Conservation (phyloP, 2,329 filamentous ascomycete species). For the Penicillium sp. region DNA sequence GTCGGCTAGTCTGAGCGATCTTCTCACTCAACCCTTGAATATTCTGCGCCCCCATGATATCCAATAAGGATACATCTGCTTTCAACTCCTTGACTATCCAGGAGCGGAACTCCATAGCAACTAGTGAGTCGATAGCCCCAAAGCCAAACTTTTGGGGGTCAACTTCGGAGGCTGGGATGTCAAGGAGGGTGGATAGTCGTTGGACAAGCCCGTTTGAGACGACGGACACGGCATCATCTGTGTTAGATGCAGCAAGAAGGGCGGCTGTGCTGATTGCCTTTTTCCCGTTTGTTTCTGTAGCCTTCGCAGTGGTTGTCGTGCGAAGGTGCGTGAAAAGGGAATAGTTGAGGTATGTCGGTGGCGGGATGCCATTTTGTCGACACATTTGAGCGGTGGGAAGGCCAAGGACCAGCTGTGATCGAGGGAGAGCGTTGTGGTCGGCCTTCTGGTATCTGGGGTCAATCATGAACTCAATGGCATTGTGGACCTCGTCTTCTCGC, state of each 20-base stretch:
- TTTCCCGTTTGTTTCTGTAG: background rate
- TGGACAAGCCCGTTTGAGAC: slow-evolving; percentile 16
- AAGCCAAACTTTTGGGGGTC: slow-evolving; percentile 22
- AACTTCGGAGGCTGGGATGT: slow-evolving; percentile 24
- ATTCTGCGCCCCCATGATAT: slow-evolving; percentile 21
- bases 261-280: slow-evolving; percentile 8
- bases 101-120: slow-evolving; percentile 30
- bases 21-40: slow-evolving; percentile 18
- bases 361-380: slow-evolving; percentile 14
- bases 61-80: slow-evolving; percentile 23
- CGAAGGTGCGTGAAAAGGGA: slow-evolving; percentile 25
- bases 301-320: background rate
- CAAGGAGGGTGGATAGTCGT: slow-evolving; percentile 20
- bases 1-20: slow-evolving; percentile 9
- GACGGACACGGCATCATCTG: slow-evolving; percentile 6
- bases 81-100: slow-evolving; percentile 28
- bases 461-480: slow-evolving; percentile 18
- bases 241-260: slow-evolving; percentile 2
- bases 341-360: slow-evolving; percentile 23
- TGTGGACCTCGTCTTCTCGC: slow-evolving; percentile 22
- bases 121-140: slow-evolving; percentile 26
- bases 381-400: slow-evolving; percentile 19
- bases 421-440: background rate
- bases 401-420: slow-evolving; percentile 17
- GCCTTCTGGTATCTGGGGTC: slow-evolving; percentile 1